These are phyloP conservation scores for Anisodus tanguticus DNA, from an alignment of 257 asterid genomes.

Conservation along the genomic window DNA sequence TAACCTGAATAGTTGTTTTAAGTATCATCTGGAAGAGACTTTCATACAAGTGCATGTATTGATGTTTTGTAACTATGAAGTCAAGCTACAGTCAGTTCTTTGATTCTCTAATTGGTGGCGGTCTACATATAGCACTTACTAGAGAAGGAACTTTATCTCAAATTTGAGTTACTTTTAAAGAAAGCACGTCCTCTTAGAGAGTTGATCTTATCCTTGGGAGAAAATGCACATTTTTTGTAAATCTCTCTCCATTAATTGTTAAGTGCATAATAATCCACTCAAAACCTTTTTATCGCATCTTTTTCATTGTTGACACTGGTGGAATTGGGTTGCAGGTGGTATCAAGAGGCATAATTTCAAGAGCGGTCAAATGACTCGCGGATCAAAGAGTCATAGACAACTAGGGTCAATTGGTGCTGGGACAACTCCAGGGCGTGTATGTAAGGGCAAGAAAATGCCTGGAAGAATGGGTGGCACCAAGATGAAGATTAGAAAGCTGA, in stretches of 20 bases:
- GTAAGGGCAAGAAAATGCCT: conserved; percentile 94
- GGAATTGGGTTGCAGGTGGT: conserved; percentile 64
- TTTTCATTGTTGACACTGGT: background rate
- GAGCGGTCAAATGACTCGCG: conserved; percentile 95
- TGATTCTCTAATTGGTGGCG: conserved; percentile 3
- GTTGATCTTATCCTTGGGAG: too few species aligned
- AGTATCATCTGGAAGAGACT: background rate
- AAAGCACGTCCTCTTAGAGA: background rate
- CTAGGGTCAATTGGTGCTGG: conserved; percentile 99
- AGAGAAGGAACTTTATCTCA: background rate
- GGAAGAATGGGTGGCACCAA: conserved; percentile 98
- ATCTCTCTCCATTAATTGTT: background rate
- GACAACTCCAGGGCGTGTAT: conserved; percentile 95
- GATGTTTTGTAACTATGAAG: background rate
- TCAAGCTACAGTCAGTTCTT: background rate
- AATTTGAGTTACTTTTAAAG: background rate
- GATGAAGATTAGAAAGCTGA: conserved; percentile 79
- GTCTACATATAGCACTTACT: background rate
- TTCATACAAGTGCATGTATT: background rate
- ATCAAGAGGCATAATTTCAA: conserved; percentile 91
- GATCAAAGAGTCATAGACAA: conserved; percentile 92
- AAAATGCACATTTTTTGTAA: too few species aligned
- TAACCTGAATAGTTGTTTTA: conserved; percentile 6
- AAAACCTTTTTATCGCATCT: background rate
- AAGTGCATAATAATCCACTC: background rate